phyloP scores from a whole-genome alignment of 345 rosid species.

The Crucihimalaya himalaica region DNA sequence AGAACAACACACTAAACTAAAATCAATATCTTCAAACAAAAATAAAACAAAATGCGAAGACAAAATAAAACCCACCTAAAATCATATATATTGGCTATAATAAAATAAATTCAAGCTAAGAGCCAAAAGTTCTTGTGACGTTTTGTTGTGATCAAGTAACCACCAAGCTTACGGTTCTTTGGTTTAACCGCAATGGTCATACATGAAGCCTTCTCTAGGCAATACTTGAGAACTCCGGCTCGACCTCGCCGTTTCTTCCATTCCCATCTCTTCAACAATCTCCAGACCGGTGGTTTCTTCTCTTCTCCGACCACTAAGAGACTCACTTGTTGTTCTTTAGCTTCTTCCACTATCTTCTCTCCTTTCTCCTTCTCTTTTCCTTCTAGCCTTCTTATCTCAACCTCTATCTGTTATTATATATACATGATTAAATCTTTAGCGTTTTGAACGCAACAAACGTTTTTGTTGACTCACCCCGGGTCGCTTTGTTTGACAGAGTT shows the following conservation, averaged over 20 bases:
- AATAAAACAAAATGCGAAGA: background rate
- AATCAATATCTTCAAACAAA: background rate
- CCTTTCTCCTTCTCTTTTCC: conserved; percentile 70
- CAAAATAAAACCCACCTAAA: background rate
- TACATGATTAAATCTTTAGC: background rate
- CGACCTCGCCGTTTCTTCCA: conserved; percentile 43
- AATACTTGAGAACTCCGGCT: conserved; percentile 59
- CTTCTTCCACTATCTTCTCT: conserved; percentile 68
- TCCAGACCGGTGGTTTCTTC: conserved; percentile 57
- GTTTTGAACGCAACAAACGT: conserved; percentile 13
- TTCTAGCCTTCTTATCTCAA: conserved; percentile 54
- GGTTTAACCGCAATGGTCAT: conserved; percentile 80
- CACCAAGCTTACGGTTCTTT: conserved; percentile 72
- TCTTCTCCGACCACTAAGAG: conserved; percentile 75
- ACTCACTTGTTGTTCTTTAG: conserved; percentile 58
- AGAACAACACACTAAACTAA: background rate
- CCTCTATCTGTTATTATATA: conserved; percentile 48
- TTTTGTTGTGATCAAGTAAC: conserved; percentile 88
- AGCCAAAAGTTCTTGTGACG: conserved; percentile 92
- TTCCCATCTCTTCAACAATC: conserved; percentile 55
- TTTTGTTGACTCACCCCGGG: conserved; percentile 62
- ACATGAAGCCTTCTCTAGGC: conserved; percentile 76
- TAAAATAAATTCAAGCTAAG: conserved; percentile 50
- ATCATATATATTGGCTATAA: background rate
- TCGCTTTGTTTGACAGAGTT: conserved; percentile 54